phyloP scores from a whole-genome alignment of 73 alveolate genomes.

The Stentor coeruleus region DNA sequence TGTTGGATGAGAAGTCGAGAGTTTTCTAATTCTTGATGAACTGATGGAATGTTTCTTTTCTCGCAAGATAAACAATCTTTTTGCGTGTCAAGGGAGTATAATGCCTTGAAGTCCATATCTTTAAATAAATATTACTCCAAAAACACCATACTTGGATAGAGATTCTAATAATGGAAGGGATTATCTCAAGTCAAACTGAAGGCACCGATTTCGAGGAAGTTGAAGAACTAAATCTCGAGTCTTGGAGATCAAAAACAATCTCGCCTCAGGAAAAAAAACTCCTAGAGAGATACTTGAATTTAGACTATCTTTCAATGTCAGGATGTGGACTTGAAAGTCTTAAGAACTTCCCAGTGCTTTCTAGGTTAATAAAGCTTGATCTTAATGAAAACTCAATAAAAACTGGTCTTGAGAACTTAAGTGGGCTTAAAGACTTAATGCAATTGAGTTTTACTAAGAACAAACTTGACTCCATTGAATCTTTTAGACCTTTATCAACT shows the following conservation, averaged over 20 bases:
- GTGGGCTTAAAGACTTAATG: slow-evolving; percentile 21
- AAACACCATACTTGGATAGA: too few species aligned
- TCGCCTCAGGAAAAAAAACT: slow-evolving; percentile 28
- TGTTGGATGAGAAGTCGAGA: not conserved
- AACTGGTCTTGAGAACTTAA: slow-evolving; percentile 25
- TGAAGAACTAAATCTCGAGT: slow-evolving; percentile 34
- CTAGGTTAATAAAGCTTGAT: slow-evolving; percentile 32
- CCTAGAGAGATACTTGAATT: slow-evolving; percentile 27
- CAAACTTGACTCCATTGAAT: slow-evolving; percentile 29
- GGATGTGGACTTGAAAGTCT: slow-evolving; percentile 28
- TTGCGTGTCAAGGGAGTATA: too few species aligned
- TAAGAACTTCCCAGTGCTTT: slow-evolving; percentile 42
- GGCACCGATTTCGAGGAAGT: slow-evolving; percentile 23
- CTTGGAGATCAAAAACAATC: slow-evolving; percentile 15
- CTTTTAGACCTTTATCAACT: slow-evolving; percentile 2
- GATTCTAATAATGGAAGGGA: slow-evolving; percentile 32
- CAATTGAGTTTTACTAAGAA: slow-evolving; percentile 30
- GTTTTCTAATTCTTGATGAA: not conserved
- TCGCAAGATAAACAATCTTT: too few species aligned
- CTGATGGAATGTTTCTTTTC: too few species aligned
- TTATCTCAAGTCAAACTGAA: not conserved
- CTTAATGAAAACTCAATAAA: slow-evolving; percentile 33
- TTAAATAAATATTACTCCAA: too few species aligned
- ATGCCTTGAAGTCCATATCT: too few species aligned
- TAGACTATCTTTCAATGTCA: slow-evolving; percentile 34